Evolutionary conservation across 768 basidiomycete genomes (phyloP).

Genomic region (Dacryopinax primogenitus): DNA sequence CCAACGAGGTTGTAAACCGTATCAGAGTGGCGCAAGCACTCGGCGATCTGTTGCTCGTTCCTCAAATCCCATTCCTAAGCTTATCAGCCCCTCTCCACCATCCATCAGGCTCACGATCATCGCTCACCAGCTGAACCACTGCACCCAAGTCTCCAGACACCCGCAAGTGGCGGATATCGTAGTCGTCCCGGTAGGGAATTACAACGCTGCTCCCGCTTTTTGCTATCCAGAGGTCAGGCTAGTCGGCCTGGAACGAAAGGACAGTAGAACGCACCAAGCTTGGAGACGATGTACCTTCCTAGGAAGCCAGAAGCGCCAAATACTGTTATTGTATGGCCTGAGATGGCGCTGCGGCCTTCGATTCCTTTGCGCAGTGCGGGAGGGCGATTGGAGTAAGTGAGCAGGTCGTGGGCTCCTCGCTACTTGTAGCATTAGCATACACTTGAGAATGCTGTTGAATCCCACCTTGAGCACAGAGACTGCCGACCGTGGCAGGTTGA

Average conservation of each 20-base stretch:
- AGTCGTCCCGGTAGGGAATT: conserved; percentile 88
- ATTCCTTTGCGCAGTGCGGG: conserved; percentile 65
- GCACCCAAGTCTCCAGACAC: conserved; percentile 95
- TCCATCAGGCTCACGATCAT: conserved; percentile 5
- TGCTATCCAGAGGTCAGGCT: conserved; percentile 34
- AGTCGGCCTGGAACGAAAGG: background rate
- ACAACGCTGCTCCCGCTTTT: conserved; percentile 88
- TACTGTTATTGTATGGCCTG: conserved; percentile 87
- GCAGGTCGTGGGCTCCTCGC: conserved; percentile 12
- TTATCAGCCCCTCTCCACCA: background rate
- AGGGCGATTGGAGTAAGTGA: conserved; percentile 26
- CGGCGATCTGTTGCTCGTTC: conserved; percentile 79
- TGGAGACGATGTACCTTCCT: conserved; percentile 84
- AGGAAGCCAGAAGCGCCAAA: conserved; percentile 95
- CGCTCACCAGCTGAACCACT: conserved; percentile 78
- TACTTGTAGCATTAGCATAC: background rate
- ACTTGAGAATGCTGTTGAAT: background rate
- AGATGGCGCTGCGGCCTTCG: conserved; percentile 73
- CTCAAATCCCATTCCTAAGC: conserved; percentile 97
- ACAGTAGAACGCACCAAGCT: conserved; percentile 53
- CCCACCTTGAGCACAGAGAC: background rate
- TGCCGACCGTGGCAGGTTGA: background rate
- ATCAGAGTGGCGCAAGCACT: conserved; percentile 88
- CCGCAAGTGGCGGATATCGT: conserved; percentile 77
- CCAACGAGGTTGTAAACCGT: conserved; percentile 94